Evolutionary conservation across 192 early-diverging fungal genomes (phyloP), one percentile per base, ranked within the genome.

Genomic region (Backusella luteola): DNA sequence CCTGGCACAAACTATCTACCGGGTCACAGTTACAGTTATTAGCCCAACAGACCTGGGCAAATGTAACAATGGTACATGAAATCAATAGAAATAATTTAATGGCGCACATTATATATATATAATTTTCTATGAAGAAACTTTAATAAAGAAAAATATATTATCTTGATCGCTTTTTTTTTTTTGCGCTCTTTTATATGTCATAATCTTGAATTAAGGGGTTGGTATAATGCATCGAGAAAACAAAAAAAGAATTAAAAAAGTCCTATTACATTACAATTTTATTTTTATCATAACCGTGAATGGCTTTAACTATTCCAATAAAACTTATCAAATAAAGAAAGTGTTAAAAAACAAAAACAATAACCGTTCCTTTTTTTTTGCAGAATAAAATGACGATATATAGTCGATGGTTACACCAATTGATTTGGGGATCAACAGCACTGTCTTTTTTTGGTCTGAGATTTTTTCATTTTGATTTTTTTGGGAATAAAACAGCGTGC

Each of bases 31-130:
- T 69, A 39, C 67, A 69, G 35, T 12, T 63, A 23, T 63, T 34
- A n/a, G 67, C 67, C 67, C 67, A 69, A 69, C 34, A 6, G 36
- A 39, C 35, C 35, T 69, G 67, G 67, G 67, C 67, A 36, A 69
- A 34, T 36, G 35, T 69, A 21, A 36, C 35, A 36, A 63, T 63
- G 56, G 56, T 63, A 63, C 56, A 63, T 63, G 56, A 63, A 63
- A 63, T 23, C 56, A 63, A 63, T 63, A 63, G 56, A 63, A 63
- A 63, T 29, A 63, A 63, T 63, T 63, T 63, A 63, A 63, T 63
- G 56, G 56, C 56, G 56, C 56, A 63, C 56, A 63, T 63, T 29
- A 23, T 59, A 23, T 59, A n/a, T 53, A 23, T 59, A 59, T 59
- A 23, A 59, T 59, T 59, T 59, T 49, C 46, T 59, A 59, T 63